Evolutionary conservation across 2,329 filamentous ascomycete species (phyloP).

Genomic region (Lecanoromycetidae sp.): DNA sequence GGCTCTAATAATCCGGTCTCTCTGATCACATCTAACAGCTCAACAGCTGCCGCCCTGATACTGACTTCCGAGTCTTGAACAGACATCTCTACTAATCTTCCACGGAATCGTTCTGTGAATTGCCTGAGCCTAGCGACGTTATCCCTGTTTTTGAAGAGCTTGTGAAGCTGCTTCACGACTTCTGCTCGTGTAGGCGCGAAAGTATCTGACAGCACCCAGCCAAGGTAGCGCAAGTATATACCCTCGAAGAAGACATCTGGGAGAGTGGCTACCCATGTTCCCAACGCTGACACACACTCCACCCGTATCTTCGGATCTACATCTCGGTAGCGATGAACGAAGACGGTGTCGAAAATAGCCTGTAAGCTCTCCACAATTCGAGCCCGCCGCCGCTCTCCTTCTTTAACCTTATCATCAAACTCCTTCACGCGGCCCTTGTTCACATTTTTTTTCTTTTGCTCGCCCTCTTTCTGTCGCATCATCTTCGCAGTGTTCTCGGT

Average conservation of each 20-base stretch:
- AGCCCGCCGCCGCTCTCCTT: conserved; percentile 58
- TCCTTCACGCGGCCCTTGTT: conserved; percentile 69
- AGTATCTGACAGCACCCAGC: conserved; percentile 86
- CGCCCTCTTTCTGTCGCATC: conserved; percentile 65
- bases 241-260: conserved; percentile 85
- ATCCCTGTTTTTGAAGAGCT: conserved; percentile 67
- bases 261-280: conserved; percentile 75
- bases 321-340: conserved; percentile 90
- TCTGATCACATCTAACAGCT: conserved; percentile 69
- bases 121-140: conserved; percentile 66
- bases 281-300: conserved; percentile 77
- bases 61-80: conserved; percentile 69
- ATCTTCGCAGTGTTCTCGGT: conserved; percentile 61
- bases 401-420: conserved; percentile 58
- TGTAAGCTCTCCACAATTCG: conserved; percentile 60
- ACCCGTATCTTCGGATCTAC: conserved; percentile 78
- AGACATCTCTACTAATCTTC: conserved; percentile 83
- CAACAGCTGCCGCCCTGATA: conserved; percentile 69
- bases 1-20: conserved; percentile 80
- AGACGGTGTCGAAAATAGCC: conserved; percentile 84
- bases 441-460: conserved; percentile 56
- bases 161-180: conserved; percentile 69
- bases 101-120: conserved; percentile 85
- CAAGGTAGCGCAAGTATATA: conserved; percentile 80
- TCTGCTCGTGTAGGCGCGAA: conserved; percentile 65